Base-by-base conservation (phyloP, 305 asterid genomes). In the Ilex paraguariensis region DNA sequence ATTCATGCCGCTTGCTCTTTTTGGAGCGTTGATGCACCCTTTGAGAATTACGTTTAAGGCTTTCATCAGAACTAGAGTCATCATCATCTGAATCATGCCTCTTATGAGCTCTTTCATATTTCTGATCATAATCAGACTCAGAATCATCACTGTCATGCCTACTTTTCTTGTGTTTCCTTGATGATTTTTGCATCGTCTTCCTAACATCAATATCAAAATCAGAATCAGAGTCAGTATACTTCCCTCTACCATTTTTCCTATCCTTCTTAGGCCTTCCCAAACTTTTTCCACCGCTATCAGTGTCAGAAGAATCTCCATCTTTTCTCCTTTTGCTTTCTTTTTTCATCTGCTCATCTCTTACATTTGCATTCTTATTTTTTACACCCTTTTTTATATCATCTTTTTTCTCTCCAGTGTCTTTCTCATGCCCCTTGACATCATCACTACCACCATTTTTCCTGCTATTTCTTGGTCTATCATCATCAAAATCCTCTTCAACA, bases 161-260 rank as follows among this genome's bases (percentile, higher is more conserved):
- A 65, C 39, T 67, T 70, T 78, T 78, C 32, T 63, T 72, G 12
- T 59, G 73, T 70, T 81, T 87, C 76, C 57, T 69, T 4, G 74
- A 56, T 62, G 84, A 58, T 58, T 64, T 75, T 63, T 77, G 59
- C 57, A 56, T 50, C 67, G 70, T 77, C 74, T 66, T 69, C 74
- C 67, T 66, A 45, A 52, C 66, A 62, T 61, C 85, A 64, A 31
- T 39, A 68, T 77, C 95, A 51, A 89, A 81, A 75, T 62, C 87
- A 51, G 91, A 81, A 75, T 62, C 87, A 72, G 72, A 81, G 78
- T 73, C 73, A 15, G 74, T 62, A 66, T 71, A 76, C 15, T 63
- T 16, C 51, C 39, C 71, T 21, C 60, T 63, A 32, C 28, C 50
- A 68, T 57, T 61, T 51, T 68, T 75, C 39, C 59, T 65, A 36